These are phyloP conservation scores for Dothiorella sarmentorum DNA, from an alignment of 2,329 filamentous ascomycete genomes.

Conservation along the genomic window DNA sequence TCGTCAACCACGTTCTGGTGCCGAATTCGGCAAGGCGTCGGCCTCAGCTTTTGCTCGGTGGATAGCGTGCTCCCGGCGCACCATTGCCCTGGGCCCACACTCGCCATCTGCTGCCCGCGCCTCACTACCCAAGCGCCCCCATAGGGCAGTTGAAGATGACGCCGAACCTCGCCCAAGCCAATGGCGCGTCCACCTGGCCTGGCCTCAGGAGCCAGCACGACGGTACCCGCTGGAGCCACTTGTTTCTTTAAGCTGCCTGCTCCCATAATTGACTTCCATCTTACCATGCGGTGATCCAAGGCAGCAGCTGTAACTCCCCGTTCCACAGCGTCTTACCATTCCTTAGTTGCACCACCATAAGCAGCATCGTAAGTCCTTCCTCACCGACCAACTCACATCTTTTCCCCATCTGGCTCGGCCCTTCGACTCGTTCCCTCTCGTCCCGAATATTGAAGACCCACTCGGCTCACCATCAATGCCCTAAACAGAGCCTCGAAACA, in stretches of 20 bases:
- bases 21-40: neutral
- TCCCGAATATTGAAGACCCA: slow-evolving; percentile 14
- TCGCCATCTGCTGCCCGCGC: neutral
- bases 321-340: neutral
- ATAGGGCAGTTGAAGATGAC: neutral
- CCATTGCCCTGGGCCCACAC: slow-evolving; percentile 1
- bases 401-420: neutral
- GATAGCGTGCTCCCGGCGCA: neutral
- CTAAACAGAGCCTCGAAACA: neutral
- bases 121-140: neutral
- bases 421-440: neutral
- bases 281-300: neutral
- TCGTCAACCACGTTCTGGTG: slow-evolving; percentile 3
- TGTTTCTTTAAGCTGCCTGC: neutral
- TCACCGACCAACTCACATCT: neutral
- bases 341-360: neutral
- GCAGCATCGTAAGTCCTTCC: neutral
- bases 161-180: neutral
- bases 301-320: neutral
- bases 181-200: neutral
- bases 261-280: neutral
- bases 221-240: neutral
- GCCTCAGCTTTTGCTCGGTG: neutral
- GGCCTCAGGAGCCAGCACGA: neutral
- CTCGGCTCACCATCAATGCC: slow-evolving; percentile 2